Percentiles rank a stretch among this genome's conserved stretches.
phyloP scores from a whole-genome alignment of 352 stramenopile genomes.

The Blastocystis sp. region DNA sequence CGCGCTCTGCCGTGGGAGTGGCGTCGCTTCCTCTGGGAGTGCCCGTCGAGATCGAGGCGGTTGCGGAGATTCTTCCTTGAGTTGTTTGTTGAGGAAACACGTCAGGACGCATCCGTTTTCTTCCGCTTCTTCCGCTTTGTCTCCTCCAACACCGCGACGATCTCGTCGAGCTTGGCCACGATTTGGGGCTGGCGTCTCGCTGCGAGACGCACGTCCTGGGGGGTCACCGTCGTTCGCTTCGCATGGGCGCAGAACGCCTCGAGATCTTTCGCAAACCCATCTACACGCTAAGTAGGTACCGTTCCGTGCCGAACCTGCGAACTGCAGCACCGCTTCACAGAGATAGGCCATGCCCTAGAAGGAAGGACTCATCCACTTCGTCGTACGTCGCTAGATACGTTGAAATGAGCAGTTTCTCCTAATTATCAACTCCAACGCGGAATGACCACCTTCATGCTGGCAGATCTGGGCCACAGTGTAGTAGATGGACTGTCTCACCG shows the following conservation, averaged over 20 bases:
- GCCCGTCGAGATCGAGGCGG: constrained; percentile 45
- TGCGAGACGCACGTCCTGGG: not conserved
- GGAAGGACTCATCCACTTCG: not conserved
- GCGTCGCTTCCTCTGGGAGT: constrained; percentile 27
- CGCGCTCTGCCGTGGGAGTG: constrained; percentile 39
- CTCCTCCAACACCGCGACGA: not conserved
- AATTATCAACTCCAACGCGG: not conserved
- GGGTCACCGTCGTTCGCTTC: constrained; percentile 3
- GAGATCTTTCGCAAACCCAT: constrained; percentile 29
- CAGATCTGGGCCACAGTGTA: constrained; percentile 35
- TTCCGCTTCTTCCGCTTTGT: constrained; percentile 42
- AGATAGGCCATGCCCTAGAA: constrained; percentile 10
- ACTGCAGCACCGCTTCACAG: constrained; percentile 18
- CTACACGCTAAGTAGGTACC: not conserved
- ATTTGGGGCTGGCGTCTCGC: constrained; percentile 1
- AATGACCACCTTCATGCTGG: not conserved
- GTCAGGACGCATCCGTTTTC: not conserved
- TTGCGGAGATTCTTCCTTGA: constrained; percentile 40
- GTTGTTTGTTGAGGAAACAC: not conserved
- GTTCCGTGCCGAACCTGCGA: not conserved
- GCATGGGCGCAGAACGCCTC: constrained; percentile 37
- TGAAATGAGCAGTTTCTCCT: not conserved
- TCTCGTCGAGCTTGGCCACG: not conserved
- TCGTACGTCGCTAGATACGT: not conserved
- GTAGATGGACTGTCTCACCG: constrained; percentile 12